phyloP scores from a whole-genome alignment of 345 rosid species.

The Populus davidiana region DNA sequence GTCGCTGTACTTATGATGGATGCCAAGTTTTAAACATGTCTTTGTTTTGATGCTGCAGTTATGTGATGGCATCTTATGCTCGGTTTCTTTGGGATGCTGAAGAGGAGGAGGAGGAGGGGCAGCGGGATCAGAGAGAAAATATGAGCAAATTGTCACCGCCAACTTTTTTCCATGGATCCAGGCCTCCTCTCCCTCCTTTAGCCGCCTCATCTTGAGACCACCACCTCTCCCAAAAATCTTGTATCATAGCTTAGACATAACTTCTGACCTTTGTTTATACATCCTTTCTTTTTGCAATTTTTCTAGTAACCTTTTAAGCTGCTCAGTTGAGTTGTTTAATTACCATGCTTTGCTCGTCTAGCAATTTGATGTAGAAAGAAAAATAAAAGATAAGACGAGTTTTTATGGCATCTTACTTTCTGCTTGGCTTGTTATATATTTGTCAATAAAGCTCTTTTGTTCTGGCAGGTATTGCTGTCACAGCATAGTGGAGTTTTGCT shows the following conservation, averaged over 20 bases:
- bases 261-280: constrained; percentile 34
- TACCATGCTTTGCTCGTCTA: constrained; percentile 8
- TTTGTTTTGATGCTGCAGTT: constrained; percentile 46
- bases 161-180: constrained; percentile 37
- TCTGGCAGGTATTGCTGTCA: not conserved
- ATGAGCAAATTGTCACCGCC: constrained; percentile 23
- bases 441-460: not conserved
- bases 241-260: constrained; percentile 32
- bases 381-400: constrained; percentile 18
- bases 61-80: constrained; percentile 84
- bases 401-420: constrained; percentile 8
- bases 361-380: constrained; percentile 31
- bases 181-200: constrained; percentile 31
- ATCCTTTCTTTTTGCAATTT: constrained; percentile 15
- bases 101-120: constrained; percentile 53
- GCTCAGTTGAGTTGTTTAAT: constrained; percentile 6
- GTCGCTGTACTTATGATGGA: not conserved
- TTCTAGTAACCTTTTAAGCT: not conserved
- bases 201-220: constrained; percentile 58
- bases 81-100: constrained; percentile 87
- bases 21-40: not conserved
- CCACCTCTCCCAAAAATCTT: not conserved
- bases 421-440: not conserved
- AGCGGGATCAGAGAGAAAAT: constrained; percentile 17
- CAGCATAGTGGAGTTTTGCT: not conserved